Base-by-base conservation (phyloP, 495 filamentous ascomycete genomes). In the Chaetomium fimeti region DNA sequence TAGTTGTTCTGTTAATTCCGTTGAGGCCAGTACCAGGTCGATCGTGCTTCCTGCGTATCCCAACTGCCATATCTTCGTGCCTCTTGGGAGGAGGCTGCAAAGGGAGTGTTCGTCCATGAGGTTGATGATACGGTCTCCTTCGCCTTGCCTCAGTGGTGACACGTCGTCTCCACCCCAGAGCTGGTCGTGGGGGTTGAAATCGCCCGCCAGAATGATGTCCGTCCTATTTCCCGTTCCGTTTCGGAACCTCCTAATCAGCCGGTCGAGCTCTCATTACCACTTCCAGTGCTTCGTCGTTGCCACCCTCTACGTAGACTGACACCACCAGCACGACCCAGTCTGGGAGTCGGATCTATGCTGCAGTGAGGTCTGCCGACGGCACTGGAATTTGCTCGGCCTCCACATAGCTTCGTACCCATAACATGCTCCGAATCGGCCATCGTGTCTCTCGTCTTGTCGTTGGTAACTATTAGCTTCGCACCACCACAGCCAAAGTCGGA, bases 141-240 rank as follows among this genome's bases (percentile, higher is more conserved):
- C 24, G 0, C 56, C 56, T 40, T 58, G 56, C 22, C 38, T 58
- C 29, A 24, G 24, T 5, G 29, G 13, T 2, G 24, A 58, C 5
- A 58, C 56, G 4, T 47, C 40, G 22, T 58, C 56, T 43, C 40
- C 56, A 47, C 56, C 56, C 40, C 24, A 58, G 13, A 48, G 54
- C 18, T 64, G 62, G 43, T 64, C 62, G 43, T 64, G 53, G 16
- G 54, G 54, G 61, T 49, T 63, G 61, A 57, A 63, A 22, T 57
- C 61, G n/a, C 61, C 28, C 5, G 61, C 57, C 22, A 61, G 38
- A 9, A 66, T 27, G 5, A 66, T n/a, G 40, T 66, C 63, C 20
- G 51, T 40, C 22, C 0, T 40, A 2, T 38, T 66, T 8, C 63
- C 57, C 58, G 38, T 61, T n/a, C 42, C 63, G 57, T 32, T 27